These are phyloP conservation scores for Lobosporangium transversale DNA, from an alignment of 192 early-diverging fungal species.

Conservation along the genomic window DNA sequence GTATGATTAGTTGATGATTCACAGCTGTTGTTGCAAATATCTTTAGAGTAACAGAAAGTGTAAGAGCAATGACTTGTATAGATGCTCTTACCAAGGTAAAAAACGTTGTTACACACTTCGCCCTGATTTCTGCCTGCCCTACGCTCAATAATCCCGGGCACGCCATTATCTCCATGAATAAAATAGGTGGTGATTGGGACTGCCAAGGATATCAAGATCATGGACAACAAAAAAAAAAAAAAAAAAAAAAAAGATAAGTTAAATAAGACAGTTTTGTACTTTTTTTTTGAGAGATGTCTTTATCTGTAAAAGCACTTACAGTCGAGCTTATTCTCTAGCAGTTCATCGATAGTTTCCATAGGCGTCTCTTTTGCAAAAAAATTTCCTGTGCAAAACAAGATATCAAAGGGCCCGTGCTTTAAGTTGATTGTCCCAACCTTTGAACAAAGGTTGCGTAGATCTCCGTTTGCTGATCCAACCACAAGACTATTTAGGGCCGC, in stretches of 20 bases:
- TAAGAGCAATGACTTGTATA: background rate
- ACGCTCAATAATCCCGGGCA: constrained; percentile 66
- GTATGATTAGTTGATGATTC: background rate
- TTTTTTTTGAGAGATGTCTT: too few relatives aligned
- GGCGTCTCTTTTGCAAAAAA: constrained; percentile 71
- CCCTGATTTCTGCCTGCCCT: constrained; percentile 66
- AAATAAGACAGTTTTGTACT: too few relatives aligned
- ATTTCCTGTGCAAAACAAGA: constrained; percentile 83
- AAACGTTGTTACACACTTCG: constrained; percentile 81
- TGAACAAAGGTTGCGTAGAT: constrained; percentile 70
- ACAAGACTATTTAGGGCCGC: constrained; percentile 64
- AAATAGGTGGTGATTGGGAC: constrained; percentile 83
- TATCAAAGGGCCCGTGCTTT: constrained; percentile 90
- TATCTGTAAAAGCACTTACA: constrained; percentile 25
- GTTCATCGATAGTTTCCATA: constrained; percentile 57
- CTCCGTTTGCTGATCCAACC: constrained; percentile 79
- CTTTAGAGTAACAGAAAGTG: background rate
- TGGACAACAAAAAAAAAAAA: too few relatives aligned
- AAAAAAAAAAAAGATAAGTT: background rate
- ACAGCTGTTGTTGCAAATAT: background rate
- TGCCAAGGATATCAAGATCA: background rate
- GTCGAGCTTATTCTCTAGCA: constrained; percentile 66
- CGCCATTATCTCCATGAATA: constrained; percentile 69
- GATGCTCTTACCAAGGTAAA: constrained; percentile 66
- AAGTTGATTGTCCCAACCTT: constrained; percentile 80